Evolutionary conservation across 495 filamentous ascomycete genomes (phyloP), one percentile per base, ranked within the genome.

Genomic region (Aspergillus kassunensis): DNA sequence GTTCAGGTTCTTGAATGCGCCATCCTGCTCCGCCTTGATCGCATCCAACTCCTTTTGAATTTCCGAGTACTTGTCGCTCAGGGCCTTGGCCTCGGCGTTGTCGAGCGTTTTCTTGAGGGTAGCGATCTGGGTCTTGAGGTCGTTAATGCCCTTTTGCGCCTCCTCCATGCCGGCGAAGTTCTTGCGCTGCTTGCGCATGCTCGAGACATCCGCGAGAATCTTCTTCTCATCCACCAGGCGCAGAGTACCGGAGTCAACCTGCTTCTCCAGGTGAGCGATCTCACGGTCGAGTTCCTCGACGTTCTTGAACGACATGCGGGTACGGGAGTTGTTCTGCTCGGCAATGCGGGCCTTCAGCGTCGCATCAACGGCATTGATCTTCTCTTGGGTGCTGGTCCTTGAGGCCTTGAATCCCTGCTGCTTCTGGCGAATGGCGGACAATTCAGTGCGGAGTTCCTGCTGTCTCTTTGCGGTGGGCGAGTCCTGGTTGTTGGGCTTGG

Each of bases 151-250:
- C 76, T 90, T 90, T 69, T 97, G 87, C 18, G 78, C 72, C 31
- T 88, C 84, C 16, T 92, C 88, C 62, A 97, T 84, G 30, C 81
- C 80, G 40, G 82, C 83, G 60, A 97, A 96, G 68, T 80, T 84
- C 83, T 96, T 97, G 69, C 87, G 85, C 67, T 87, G 84, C 77
- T 91, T 95, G 64, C 87, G 83, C 55, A 97, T 73, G 66, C 70
- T 87, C 40, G 85, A 86, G 49, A 95, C 83, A 56, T 96, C 90
- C 16, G 79, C 68, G 1, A 97, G 76, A 5, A 90, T 88, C 79
- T 95, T 97, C 79, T 89, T 92, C 81, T 97, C 95, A 54, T 97
- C 93, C 4, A 97, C 95, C 49, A 99, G 68, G 61, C 89, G 93
- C 85, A 97, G 87, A 56, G 78, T 87, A 39, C 91, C 90, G 42